Evolutionary conservation across 148 eudicot genomes (phyloP).

Genomic region (Polygonum maritimum): DNA sequence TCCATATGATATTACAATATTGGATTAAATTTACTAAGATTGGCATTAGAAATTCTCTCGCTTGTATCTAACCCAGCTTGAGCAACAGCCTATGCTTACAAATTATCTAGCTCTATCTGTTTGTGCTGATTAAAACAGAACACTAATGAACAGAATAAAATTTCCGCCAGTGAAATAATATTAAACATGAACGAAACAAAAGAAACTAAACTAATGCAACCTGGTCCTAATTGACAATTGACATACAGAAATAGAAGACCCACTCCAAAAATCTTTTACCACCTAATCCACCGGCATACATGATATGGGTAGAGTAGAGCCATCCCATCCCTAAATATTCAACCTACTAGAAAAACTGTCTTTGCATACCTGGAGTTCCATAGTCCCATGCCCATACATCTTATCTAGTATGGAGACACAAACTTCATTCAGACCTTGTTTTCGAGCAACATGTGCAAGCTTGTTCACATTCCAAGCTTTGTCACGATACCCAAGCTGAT

Average conservation of each 20-base stretch:
- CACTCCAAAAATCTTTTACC: background rate
- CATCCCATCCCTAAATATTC: background rate
- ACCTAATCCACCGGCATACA: background rate
- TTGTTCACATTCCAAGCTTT: constrained; percentile 99
- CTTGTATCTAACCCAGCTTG: background rate
- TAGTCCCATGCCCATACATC: constrained; percentile 96
- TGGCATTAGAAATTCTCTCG: background rate
- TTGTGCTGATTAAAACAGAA: too few species aligned
- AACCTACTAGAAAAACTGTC: background rate
- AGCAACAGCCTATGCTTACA: background rate
- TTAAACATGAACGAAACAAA: background rate
- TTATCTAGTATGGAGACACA: constrained; percentile 91
- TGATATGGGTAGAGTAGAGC: background rate
- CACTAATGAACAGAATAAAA: background rate
- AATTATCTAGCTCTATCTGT: background rate
- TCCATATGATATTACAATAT: background rate
- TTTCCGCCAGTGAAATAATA: background rate
- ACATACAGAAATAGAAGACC: background rate
- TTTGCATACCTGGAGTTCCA: constrained; percentile 92
- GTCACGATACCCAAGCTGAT: constrained; percentile 96
- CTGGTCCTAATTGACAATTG: background rate
- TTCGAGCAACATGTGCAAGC: constrained; percentile 90
- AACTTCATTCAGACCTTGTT: constrained; percentile 88
- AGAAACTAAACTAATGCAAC: background rate
- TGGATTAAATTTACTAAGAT: background rate